Percentiles rank a stretch among this genome's conserved stretches.
phyloP scores from a whole-genome alignment of 2,329 filamentous ascomycete genomes.

The Penicillium occitanis region DNA sequence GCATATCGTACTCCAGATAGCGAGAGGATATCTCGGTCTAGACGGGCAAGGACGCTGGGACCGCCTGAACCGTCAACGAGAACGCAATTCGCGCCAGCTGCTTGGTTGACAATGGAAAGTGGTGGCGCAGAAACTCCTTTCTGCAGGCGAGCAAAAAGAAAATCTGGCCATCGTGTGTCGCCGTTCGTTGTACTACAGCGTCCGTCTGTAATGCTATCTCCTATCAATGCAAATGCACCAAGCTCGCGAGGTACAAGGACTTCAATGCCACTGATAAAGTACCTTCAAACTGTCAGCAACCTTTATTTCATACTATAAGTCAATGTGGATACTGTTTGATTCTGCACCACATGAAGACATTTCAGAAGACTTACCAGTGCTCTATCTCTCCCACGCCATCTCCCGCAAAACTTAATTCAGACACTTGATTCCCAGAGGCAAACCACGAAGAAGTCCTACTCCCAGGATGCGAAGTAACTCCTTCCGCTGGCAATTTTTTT shows the following conservation, averaged over 20 bases:
- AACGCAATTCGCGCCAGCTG: conserved; percentile 67
- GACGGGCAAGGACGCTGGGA: conserved; percentile 59
- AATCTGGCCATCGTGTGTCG: conserved; percentile 58
- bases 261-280: conserved; percentile 60
- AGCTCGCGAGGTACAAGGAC: conserved; percentile 50
- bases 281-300: conserved; percentile 45
- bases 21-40: conserved; percentile 64
- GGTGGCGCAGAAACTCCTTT: conserved; percentile 45
- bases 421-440: conserved; percentile 58
- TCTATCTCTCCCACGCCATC: conserved; percentile 37
- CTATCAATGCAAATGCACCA: conserved; percentile 56
- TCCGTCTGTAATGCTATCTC: conserved; percentile 67
- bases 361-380: conserved; percentile 42
- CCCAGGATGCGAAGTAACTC: conserved; percentile 65
- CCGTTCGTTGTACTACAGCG: conserved; percentile 59
- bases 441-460: conserved; percentile 64
- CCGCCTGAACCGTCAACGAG: conserved; percentile 60
- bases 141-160: conserved; percentile 55
- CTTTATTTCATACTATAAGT: neutral
- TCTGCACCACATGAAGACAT: neutral
- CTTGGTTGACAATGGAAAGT: conserved; percentile 63
- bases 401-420: conserved; percentile 48
- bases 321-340: neutral
- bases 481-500: conserved; percentile 56
- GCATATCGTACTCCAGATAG: conserved; percentile 60